phyloP scores from a whole-genome alignment of 805 yeast species.

The Cyberlindnera xylosilytica region DNA sequence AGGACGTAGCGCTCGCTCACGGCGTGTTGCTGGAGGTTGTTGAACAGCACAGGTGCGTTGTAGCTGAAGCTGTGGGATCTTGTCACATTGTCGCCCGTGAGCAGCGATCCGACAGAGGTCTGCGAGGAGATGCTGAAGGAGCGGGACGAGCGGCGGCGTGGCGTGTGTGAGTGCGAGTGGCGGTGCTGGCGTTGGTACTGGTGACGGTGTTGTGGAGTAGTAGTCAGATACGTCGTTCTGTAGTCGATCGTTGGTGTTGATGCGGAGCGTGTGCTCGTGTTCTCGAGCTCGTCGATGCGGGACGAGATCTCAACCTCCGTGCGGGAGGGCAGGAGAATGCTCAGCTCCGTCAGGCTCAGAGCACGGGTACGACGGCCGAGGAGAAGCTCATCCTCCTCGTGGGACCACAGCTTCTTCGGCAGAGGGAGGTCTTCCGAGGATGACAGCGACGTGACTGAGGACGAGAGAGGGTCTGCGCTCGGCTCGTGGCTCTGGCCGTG shows the following conservation, averaged over 20 bases:
- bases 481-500: background rate
- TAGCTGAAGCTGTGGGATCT: slow-evolving; percentile 14
- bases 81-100: slow-evolving; percentile 3
- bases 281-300: slow-evolving; percentile 50
- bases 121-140: slow-evolving; percentile 15
- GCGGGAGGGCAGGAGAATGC: slow-evolving; percentile 67
- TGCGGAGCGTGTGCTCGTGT: slow-evolving; percentile 5
- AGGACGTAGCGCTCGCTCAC: slow-evolving; percentile 12
- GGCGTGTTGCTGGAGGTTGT: slow-evolving; percentile 12
- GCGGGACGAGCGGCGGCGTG: slow-evolving; percentile 9
- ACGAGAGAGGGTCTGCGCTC: slow-evolving; percentile 14
- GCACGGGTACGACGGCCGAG: slow-evolving; percentile 52
- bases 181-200: slow-evolving; percentile 2
- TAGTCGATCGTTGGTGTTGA: slow-evolving; percentile 3
- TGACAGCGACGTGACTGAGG: slow-evolving; percentile 4
- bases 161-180: slow-evolving; percentile 11
- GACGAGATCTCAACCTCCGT: slow-evolving; percentile 72
- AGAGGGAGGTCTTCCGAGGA: slow-evolving; percentile 10
- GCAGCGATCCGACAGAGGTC: slow-evolving; percentile 6
- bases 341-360: slow-evolving; percentile 67
- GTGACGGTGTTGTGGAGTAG: slow-evolving; percentile 8
- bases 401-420: slow-evolving; percentile 40
- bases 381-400: slow-evolving; percentile 71
- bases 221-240: slow-evolving; percentile 6
- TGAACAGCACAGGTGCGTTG: slow-evolving; percentile 12